Percentiles rank a stretch among this genome's conserved stretches.
Conservation (phyloP, 805 yeast genomes). For the Starmerella davenportii region DNA sequence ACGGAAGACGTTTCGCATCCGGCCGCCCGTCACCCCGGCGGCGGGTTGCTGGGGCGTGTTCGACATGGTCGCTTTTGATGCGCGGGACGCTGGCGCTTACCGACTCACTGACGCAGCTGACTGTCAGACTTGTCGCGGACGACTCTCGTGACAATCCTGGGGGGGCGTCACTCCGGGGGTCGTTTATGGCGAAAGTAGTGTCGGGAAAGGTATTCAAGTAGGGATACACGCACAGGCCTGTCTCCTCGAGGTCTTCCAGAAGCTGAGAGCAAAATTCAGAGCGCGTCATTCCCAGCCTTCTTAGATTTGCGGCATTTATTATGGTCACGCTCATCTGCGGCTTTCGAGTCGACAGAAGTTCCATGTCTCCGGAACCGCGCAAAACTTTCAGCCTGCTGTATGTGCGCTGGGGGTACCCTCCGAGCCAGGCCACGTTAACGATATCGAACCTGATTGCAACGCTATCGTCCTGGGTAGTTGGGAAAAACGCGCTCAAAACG, state of each 20-base stretch:
- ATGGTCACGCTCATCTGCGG: slow-evolving; percentile 3
- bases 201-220: too few species aligned
- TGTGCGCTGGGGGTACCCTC: background rate
- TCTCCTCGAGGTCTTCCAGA: slow-evolving; percentile 6
- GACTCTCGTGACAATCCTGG: too few species aligned
- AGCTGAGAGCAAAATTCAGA: slow-evolving; percentile 5
- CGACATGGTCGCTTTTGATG: background rate
- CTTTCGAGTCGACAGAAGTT: slow-evolving; percentile 5
- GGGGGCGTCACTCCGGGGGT: too few species aligned
- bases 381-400: slow-evolving; percentile 3
- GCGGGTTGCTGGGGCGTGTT: background rate
- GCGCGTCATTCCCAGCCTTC: background rate
- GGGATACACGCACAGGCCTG: slow-evolving; percentile 2
- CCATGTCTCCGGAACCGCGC: background rate
- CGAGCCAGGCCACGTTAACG: background rate
- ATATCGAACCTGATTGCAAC: background rate
- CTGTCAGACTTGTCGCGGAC: too few species aligned
- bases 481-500: slow-evolving; percentile 2
- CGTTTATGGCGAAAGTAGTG: too few species aligned
- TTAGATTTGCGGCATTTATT: slow-evolving; percentile 4
- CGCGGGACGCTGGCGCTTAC: too few species aligned
- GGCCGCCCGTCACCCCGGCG: too few species aligned
- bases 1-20: too few species aligned
- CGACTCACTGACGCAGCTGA: too few species aligned
- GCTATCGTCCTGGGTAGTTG: background rate